These are phyloP conservation scores for Beauveria sp. DNA, from an alignment of 2,329 filamentous ascomycete species.

Conservation along the genomic window DNA sequence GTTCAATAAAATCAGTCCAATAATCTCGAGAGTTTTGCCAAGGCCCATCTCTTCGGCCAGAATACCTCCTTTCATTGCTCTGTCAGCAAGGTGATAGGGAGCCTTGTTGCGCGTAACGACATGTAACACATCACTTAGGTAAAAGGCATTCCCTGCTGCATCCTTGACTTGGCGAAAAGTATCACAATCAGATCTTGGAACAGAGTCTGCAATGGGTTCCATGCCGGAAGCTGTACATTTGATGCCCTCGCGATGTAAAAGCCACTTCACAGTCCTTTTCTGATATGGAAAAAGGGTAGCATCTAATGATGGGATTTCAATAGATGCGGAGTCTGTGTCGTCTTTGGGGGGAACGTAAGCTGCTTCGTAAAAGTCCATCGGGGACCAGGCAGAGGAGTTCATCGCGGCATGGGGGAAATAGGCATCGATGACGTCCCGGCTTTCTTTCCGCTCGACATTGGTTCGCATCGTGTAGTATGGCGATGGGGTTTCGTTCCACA, in stretches of 20 bases:
- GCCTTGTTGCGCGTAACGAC: constrained; percentile 43
- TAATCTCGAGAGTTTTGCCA: constrained; percentile 71
- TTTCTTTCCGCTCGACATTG: constrained; percentile 22
- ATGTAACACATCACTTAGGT: constrained; percentile 57
- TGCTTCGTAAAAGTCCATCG: constrained; percentile 60
- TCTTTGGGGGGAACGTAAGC: constrained; percentile 52
- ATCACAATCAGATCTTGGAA: constrained; percentile 11
- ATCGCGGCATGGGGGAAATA: constrained; percentile 22
- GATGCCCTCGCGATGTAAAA: constrained; percentile 58
- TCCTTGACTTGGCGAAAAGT: constrained; percentile 28
- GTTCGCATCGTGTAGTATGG: constrained; percentile 24
- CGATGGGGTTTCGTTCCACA: constrained; percentile 35
- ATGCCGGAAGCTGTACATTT: constrained; percentile 28
- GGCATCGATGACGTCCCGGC: constrained; percentile 27
- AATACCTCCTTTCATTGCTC: constrained; percentile 50
- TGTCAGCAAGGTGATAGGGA: constrained; percentile 34
- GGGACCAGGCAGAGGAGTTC: constrained; percentile 27
- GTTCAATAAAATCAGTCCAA: constrained; percentile 62
- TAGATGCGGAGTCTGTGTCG: constrained; percentile 28
- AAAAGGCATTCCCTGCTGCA: constrained; percentile 31
- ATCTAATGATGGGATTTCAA: constrained; percentile 36
- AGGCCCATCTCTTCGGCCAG: constrained; percentile 78
- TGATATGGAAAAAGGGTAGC: constrained; percentile 64
- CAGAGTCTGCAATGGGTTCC: constrained; percentile 10
- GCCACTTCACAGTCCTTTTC: constrained; percentile 61